Conservation (phyloP, 2,329 filamentous ascomycete genomes). For the Monosporascus sp. region DNA sequence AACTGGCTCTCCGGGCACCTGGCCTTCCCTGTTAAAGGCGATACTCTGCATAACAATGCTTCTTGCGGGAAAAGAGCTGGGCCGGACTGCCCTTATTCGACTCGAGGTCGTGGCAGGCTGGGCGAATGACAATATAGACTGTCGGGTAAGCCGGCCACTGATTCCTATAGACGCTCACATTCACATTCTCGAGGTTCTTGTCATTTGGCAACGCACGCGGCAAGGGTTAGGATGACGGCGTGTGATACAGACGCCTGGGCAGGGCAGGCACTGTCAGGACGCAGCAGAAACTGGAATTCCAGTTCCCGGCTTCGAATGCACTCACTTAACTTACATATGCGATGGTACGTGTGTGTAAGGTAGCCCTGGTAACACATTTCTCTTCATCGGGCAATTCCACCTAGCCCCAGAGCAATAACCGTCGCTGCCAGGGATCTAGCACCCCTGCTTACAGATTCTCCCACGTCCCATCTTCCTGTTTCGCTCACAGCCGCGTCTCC, state of each 20-base stretch:
- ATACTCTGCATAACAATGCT: background rate
- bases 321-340: constrained; percentile 15
- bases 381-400: constrained; percentile 40
- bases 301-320: background rate
- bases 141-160: too few relatives aligned
- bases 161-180: too few relatives aligned
- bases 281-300: background rate
- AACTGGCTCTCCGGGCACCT: background rate
- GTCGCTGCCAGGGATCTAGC: constrained; percentile 26
- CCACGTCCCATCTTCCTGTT: constrained; percentile 6
- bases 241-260: background rate
- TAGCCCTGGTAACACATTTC: constrained; percentile 24
- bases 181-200: background rate
- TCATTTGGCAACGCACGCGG: background rate
- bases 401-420: constrained; percentile 32
- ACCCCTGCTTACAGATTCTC: constrained; percentile 18
- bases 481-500: constrained; percentile 7
- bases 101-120: too few relatives aligned
- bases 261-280: background rate
- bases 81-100: background rate
- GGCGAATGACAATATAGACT: too few relatives aligned
- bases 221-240: background rate
- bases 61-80: background rate
- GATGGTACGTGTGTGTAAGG: constrained; percentile 26
- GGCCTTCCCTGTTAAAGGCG: background rate